Percentiles rank a stretch among this genome's conserved stretches.
Evolutionary conservation across 495 filamentous ascomycete genomes (phyloP).

Genomic region (Daldinia decipiens): DNA sequence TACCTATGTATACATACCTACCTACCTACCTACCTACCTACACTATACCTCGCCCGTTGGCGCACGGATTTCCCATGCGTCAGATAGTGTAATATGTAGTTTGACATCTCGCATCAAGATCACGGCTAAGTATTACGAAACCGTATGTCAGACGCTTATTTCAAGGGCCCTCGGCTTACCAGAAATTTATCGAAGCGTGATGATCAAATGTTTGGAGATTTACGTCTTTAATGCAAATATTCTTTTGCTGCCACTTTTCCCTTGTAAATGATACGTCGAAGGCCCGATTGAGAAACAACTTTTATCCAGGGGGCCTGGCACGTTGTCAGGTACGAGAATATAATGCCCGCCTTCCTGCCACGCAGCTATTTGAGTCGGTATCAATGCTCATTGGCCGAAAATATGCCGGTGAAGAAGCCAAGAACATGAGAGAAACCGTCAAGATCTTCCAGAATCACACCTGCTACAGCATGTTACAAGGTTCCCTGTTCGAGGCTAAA

Average conservation of each 20-base stretch:
- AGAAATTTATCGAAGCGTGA: conserved; percentile 16
- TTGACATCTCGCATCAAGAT: conserved; percentile 23
- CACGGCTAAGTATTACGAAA: conserved; percentile 35
- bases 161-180: conserved; percentile 27
- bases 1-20: too few species aligned
- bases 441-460: conserved; percentile 47
- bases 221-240: conserved; percentile 32
- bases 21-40: too few species aligned
- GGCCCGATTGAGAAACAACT: conserved; percentile 44
- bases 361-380: conserved; percentile 32
- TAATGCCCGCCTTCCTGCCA: conserved; percentile 33
- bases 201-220: conserved; percentile 45
- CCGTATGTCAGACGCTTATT: conserved; percentile 40
- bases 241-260: conserved; percentile 12
- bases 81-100: background rate
- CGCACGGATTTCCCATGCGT: conserved; percentile 19
- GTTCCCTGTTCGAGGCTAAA: conserved; percentile 35
- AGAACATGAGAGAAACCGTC: conserved; percentile 35
- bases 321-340: conserved; percentile 13
- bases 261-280: conserved; percentile 37
- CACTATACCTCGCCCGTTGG: too few species aligned
- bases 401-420: conserved; percentile 42
- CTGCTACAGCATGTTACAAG: conserved; percentile 33
- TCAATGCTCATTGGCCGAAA: conserved; percentile 37
- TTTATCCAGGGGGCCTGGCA: conserved; percentile 33